Evolutionary conservation across 805 yeast species (phyloP).

Genomic region (Spathaspora gorwiae): DNA sequence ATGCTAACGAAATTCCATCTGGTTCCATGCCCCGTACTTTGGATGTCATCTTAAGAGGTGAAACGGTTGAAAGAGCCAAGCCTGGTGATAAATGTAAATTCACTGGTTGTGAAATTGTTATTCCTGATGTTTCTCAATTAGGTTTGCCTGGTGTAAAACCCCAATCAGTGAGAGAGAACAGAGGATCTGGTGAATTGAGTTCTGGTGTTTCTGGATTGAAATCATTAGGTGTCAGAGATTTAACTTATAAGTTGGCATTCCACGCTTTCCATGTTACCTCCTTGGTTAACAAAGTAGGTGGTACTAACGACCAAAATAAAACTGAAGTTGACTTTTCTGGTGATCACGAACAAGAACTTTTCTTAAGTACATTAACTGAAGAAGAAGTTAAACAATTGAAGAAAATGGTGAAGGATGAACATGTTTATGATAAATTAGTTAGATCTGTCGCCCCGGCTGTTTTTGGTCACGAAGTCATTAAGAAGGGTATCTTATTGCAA

Average conservation of each 20-base stretch:
- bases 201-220: slow-evolving; percentile 87
- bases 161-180: slow-evolving; percentile 63
- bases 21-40: slow-evolving; percentile 98
- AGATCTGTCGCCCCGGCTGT: slow-evolving; percentile 93
- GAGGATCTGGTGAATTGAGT: slow-evolving; percentile 65
- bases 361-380: slow-evolving; percentile 70
- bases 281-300: slow-evolving; percentile 30
- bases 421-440: slow-evolving; percentile 78
- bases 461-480: slow-evolving; percentile 90
- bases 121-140: slow-evolving; percentile 90
- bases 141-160: slow-evolving; percentile 96
- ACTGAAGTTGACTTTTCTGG: slow-evolving; percentile 17
- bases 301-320: slow-evolving; percentile 10
- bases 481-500: slow-evolving; percentile 86
- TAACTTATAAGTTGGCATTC: slow-evolving; percentile 88
- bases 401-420: slow-evolving; percentile 85
- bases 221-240: slow-evolving; percentile 89
- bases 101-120: slow-evolving; percentile 90
- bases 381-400: slow-evolving; percentile 81
- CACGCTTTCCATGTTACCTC: slow-evolving; percentile 88
- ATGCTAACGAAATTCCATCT: slow-evolving; percentile 93
- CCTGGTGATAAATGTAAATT: slow-evolving; percentile 95
- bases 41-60: slow-evolving; percentile 90
- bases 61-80: slow-evolving; percentile 90
- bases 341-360: slow-evolving; percentile 74